These are phyloP conservation scores for Globomyces pollinis-pini DNA, from an alignment of 192 early-diverging fungal species.

Conservation along the genomic window DNA sequence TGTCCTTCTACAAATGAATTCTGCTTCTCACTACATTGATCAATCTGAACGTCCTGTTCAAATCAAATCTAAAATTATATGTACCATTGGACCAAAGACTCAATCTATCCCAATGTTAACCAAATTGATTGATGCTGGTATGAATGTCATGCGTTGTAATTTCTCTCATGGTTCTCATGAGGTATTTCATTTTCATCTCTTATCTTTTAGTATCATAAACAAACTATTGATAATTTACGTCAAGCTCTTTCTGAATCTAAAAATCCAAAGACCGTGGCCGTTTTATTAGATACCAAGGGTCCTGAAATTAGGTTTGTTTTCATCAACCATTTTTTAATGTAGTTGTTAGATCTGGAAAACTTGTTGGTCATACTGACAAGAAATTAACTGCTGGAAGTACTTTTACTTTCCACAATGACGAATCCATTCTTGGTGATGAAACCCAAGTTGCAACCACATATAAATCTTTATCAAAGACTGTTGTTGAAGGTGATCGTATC, in stretches of 20 bases:
- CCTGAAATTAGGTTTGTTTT: constrained; percentile 45
- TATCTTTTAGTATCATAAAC: constrained; percentile 42
- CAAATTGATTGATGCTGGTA: constrained; percentile 43
- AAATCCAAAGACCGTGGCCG: constrained; percentile 32
- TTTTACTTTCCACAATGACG: constrained; percentile 49
- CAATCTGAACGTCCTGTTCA: constrained; percentile 29
- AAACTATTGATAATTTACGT: constrained; percentile 39
- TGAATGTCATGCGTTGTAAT: constrained; percentile 50
- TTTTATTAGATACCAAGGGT: constrained; percentile 52
- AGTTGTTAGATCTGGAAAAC: constrained; percentile 44
- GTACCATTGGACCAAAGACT: constrained; percentile 53
- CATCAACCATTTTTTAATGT: not conserved
- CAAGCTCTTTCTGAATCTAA: constrained; percentile 27
- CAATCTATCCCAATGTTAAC: constrained; percentile 36
- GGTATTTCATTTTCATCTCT: constrained; percentile 16
- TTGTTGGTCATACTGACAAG: constrained; percentile 34
- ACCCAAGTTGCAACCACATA: constrained; percentile 44
- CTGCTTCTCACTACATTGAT: constrained; percentile 8
- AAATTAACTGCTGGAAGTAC: constrained; percentile 30
- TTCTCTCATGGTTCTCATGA: constrained; percentile 51
- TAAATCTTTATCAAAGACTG: constrained; percentile 30
- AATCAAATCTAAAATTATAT: constrained; percentile 51
- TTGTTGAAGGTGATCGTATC: constrained; percentile 37
- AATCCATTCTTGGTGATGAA: constrained; percentile 35
- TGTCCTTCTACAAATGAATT: no score